These are phyloP conservation scores for bread wheat (Triticum aestivum) DNA, from an alignment of 176 grass and related monocot species.

Conservation along the genomic window DNA sequence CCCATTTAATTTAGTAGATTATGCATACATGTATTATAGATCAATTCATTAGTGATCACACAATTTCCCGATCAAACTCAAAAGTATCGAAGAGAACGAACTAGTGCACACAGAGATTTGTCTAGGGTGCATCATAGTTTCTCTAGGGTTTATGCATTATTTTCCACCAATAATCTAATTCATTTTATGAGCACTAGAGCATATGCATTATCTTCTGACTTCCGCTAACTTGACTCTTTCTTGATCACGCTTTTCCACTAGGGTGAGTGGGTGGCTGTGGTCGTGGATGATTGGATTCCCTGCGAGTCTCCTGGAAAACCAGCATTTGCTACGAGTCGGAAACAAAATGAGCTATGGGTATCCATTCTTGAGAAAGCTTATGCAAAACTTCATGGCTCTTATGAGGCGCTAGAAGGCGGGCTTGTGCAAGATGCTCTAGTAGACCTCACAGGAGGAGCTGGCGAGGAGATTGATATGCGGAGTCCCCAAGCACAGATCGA, in stretches of 20 bases:
- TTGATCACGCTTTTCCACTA: constrained; percentile 34
- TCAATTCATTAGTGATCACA: not conserved
- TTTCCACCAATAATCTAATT: not conserved
- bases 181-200: not conserved
- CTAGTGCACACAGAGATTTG: not conserved
- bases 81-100: not conserved
- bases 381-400: constrained; percentile 98
- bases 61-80: not conserved
- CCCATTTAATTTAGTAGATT: not conserved
- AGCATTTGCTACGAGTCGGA: constrained; percentile 93
- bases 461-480: constrained; percentile 99
- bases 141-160: not conserved
- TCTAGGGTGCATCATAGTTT: constrained; percentile 8
- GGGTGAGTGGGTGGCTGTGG: constrained; percentile 99
- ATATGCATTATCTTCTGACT: constrained; percentile 8
- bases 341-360: constrained; percentile 94
- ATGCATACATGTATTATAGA: not conserved
- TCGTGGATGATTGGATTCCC: constrained; percentile 98
- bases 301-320: constrained; percentile 93
- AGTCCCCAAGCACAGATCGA: constrained; percentile 91
- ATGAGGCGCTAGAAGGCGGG: constrained; percentile 95
- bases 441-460: constrained; percentile 95
- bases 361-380: constrained; percentile 98
- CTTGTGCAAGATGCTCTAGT: constrained; percentile 99
- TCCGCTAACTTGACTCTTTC: constrained; percentile 1